Base-by-base conservation (phyloP, 2,329 filamentous ascomycete genomes). In the Colletotrichum musae region DNA sequence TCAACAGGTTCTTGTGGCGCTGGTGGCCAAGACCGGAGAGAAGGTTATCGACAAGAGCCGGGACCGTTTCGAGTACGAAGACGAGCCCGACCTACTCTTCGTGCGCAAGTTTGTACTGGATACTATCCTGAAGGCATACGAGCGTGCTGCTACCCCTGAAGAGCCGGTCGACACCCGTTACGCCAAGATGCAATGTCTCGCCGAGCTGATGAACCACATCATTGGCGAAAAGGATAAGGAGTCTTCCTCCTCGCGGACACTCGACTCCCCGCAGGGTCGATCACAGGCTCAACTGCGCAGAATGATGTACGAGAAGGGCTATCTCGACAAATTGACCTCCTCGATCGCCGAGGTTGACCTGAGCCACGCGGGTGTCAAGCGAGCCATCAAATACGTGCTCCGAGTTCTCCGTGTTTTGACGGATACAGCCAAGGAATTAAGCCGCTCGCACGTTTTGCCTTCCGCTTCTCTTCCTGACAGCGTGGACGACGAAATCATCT, bases 301-400 rank as follows among this genome's bases (percentile, higher is more conserved):
- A 73, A 90, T 98, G 70, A 99, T 99, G 96, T 98, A 97, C 75
- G 96, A 99, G 82, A 99, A 98, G 83, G 94, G 97, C 64, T 97
- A 96, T 78, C 91, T 98, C 70, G 89, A 93, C 26, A 93, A 95
- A 56, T 83, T 99, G 68, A 98, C 96, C 2, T 89, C 91, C 13
- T 97, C 97, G 1, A 95, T 99, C 74, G 94, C 96, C 18, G 97
- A 99, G 75, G 92, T 99, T 69, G 96, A 98, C 78, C 88, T 99
- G 70, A 97, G 97, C 74, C 98, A 97, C 80, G 95, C 95, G 0
- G 92, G 93, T 28, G 93, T 97, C 16, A 97, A 97, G 83, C 91
- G 95, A 54, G 95, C 95, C 15, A 94, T 99, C 76, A 99, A 98
- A 82, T 97, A 97, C 79, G 97, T 99, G 61, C 86, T 99, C 53